These are phyloP conservation scores for Brassica balearica DNA, from an alignment of 441 rosid genomes.

Conservation along the genomic window DNA sequence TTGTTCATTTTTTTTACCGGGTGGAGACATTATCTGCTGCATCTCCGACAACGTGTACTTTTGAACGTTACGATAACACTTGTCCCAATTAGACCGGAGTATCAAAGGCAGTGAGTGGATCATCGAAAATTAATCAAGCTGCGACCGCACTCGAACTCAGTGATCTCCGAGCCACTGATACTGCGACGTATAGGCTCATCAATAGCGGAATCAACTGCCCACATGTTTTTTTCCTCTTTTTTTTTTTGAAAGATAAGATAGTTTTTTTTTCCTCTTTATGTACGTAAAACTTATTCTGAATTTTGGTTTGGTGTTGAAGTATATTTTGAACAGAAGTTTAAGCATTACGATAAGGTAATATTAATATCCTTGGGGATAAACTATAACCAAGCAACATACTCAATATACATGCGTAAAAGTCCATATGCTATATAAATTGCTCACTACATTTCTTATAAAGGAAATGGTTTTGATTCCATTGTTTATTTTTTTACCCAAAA, in stretches of 20 bases:
- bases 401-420: neutral
- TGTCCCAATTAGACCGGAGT: neutral
- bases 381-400: neutral
- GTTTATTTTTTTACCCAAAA: neutral
- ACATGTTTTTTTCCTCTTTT: neutral
- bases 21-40: slow-evolving; percentile 19
- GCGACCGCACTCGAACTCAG: slow-evolving; percentile 17
- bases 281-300: neutral
- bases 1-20: neutral
- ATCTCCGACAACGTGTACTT: slow-evolving; percentile 9
- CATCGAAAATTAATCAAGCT: slow-evolving; percentile 9
- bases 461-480: neutral
- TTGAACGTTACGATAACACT: neutral
- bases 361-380: neutral
- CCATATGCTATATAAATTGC: neutral
- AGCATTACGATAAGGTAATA: neutral
- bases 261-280: neutral
- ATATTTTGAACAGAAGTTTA: neutral
- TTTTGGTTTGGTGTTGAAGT: neutral
- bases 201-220: slow-evolving; percentile 16
- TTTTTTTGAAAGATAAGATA: neutral
- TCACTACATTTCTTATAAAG: neutral
- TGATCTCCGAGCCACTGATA: slow-evolving; percentile 34
- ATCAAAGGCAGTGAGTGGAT: neutral
- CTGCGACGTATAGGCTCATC: slow-evolving; percentile 17